Evolutionary conservation across 495 filamentous ascomycete species (phyloP).

Genomic region (Aspergillus nidulans): DNA sequence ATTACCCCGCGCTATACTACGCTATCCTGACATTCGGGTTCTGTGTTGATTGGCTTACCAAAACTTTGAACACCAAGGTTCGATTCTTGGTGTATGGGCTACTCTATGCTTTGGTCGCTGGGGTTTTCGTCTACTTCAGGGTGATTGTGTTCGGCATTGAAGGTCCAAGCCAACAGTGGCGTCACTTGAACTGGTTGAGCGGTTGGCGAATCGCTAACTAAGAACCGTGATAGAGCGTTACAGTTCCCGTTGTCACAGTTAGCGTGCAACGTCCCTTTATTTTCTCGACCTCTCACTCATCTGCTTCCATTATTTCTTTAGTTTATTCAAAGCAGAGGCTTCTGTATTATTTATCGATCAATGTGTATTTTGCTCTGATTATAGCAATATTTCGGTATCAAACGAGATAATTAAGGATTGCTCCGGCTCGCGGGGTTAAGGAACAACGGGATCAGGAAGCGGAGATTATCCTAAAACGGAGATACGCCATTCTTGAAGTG

Average conservation of each 20-base stretch:
- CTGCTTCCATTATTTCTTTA: neutral
- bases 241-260: neutral
- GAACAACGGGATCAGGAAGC: neutral
- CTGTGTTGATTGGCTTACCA: constrained; percentile 75
- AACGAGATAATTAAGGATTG: neutral
- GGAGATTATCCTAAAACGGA: neutral
- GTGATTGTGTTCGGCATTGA: constrained; percentile 98
- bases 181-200: constrained; percentile 86
- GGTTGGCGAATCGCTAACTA: constrained; percentile 51
- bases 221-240: constrained; percentile 4
- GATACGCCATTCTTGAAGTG: neutral
- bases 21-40: constrained; percentile 89
- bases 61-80: constrained; percentile 53
- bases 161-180: constrained; percentile 76
- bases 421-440: neutral
- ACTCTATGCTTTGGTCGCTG: constrained; percentile 68
- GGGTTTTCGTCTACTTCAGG: constrained; percentile 82
- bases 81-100: constrained; percentile 62
- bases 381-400: neutral
- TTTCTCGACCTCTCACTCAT: neutral
- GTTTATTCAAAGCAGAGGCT: neutral
- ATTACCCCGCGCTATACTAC: constrained; percentile 98
- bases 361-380: neutral
- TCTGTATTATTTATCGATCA: constrained; percentile 2
- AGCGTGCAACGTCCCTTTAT: neutral